phyloP scores from a whole-genome alignment of 768 basidiomycete genomes.

The Pleurotus tuoliensis region DNA sequence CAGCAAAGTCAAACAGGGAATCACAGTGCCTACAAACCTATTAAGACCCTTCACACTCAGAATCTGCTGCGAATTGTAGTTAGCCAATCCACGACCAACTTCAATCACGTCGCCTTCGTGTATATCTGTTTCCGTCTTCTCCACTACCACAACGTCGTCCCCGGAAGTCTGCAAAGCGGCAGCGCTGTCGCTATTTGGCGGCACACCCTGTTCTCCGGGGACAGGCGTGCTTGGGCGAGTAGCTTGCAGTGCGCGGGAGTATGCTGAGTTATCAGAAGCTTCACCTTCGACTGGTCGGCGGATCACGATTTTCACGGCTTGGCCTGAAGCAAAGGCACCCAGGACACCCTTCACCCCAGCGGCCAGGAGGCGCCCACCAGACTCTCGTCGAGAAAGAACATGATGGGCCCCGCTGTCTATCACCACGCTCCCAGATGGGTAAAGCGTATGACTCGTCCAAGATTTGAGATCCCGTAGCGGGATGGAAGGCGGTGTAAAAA shows the following conservation, averaged over 20 bases:
- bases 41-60: constrained; percentile 82
- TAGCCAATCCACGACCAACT: constrained; percentile 91
- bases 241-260: constrained; percentile 33
- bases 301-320: constrained; percentile 85
- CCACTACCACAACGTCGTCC: constrained; percentile 23
- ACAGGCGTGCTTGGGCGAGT: constrained; percentile 59
- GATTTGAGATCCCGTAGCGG: constrained; percentile 86
- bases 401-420: constrained; percentile 87
- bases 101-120: constrained; percentile 72
- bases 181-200: constrained; percentile 26
- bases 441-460: constrained; percentile 96
- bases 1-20: neutral
- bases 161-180: constrained; percentile 22
- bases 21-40: constrained; percentile 53
- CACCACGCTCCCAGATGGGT: constrained; percentile 82
- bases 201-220: constrained; percentile 27
- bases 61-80: constrained; percentile 95
- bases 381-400: constrained; percentile 80
- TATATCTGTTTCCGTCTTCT: constrained; percentile 30
- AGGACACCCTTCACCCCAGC: constrained; percentile 86
- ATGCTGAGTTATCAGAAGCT: constrained; percentile 28
- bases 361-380: constrained; percentile 88
- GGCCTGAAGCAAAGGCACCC: constrained; percentile 90
- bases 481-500: constrained; percentile 72
- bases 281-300: constrained; percentile 31